Conservation (phyloP, 106 monocot species). For the Phalaenopsis aphrodite region DNA sequence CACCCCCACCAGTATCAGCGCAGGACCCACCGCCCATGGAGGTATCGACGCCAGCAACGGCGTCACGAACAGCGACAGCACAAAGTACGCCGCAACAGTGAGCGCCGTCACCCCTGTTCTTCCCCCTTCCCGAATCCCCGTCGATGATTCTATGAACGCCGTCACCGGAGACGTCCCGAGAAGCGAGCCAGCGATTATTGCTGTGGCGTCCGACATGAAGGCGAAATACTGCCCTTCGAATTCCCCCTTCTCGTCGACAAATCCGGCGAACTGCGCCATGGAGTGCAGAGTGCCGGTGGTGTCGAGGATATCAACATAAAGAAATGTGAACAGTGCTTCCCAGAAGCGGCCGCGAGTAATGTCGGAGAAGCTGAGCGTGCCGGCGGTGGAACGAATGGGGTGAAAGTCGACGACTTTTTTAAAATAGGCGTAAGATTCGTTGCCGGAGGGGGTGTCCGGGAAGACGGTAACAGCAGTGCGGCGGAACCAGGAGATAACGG, state of each 20-base stretch:
- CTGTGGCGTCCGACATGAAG: constrained; percentile 39
- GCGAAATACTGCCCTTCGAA: constrained; percentile 45
- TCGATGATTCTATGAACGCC: constrained; percentile 34
- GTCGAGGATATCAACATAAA: constrained; percentile 41
- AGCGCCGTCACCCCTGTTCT: constrained; percentile 34
- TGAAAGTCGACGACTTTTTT: constrained; percentile 34
- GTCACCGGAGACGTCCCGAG: constrained; percentile 40
- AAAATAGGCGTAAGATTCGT: constrained; percentile 28
- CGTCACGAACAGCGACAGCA: constrained; percentile 30
- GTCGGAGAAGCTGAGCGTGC: constrained; percentile 26
- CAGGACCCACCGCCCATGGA: constrained; percentile 36
- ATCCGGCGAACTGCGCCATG: constrained; percentile 35
- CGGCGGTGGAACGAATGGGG: constrained; percentile 20
- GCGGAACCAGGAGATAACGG: constrained; percentile 38
- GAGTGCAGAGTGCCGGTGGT: constrained; percentile 36
- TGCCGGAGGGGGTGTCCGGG: constrained; percentile 18
- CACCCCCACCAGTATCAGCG: constrained; percentile 33
- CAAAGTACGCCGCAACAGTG: constrained; percentile 25
- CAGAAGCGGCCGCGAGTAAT: constrained; percentile 19
- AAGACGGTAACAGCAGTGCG: constrained; percentile 32
- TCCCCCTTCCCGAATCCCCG: constrained; percentile 32
- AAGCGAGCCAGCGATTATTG: constrained; percentile 19
- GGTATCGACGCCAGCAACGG: constrained; percentile 42
- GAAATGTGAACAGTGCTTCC: constrained; percentile 34
- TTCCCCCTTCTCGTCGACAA: constrained; percentile 33